A percentile compares a stretch with the other conserved stretches of the same genome.
Evolutionary conservation across 2,329 filamentous ascomycete species (phyloP).

Genomic region (Madurella fahalii): DNA sequence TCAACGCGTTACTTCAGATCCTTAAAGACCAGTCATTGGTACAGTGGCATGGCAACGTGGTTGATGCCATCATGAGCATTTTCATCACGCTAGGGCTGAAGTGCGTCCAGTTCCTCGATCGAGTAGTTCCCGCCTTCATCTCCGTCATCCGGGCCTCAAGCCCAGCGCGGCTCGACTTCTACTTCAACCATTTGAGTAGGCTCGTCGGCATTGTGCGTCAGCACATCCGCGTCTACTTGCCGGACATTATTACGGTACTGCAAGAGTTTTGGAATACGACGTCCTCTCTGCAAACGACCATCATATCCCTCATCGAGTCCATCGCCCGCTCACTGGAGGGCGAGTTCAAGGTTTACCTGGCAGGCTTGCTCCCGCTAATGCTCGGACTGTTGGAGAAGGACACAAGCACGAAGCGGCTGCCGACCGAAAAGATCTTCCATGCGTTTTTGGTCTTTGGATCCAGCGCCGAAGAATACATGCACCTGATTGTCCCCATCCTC

Average conservation of each 20-base stretch:
- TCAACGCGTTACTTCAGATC: constrained; percentile 89
- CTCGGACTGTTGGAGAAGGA: constrained; percentile 90
- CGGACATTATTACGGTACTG: constrained; percentile 79
- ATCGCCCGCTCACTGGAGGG: constrained; percentile 92
- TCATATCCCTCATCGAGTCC: constrained; percentile 85
- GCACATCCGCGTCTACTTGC: constrained; percentile 88
- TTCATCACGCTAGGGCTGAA: constrained; percentile 95
- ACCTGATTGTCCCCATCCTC: constrained; percentile 93
- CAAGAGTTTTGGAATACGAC: constrained; percentile 87
- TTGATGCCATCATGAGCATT: constrained; percentile 98
- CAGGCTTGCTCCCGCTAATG: constrained; percentile 86
- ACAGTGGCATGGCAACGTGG: constrained; percentile 88
- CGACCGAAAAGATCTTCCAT: constrained; percentile 87
- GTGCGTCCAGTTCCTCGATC: constrained; percentile 88
- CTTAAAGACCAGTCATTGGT: constrained; percentile 85
- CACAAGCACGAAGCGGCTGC: constrained; percentile 65
- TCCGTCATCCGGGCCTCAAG: constrained; percentile 81
- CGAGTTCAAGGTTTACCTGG: constrained; percentile 96
- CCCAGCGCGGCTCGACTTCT: constrained; percentile 77
- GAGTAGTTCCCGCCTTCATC: constrained; percentile 92
- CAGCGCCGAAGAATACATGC: constrained; percentile 98
- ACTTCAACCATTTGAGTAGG: constrained; percentile 94
- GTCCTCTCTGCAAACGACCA: constrained; percentile 80
- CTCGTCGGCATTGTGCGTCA: constrained; percentile 93
- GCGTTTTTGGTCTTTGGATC: constrained; percentile 94